These are phyloP conservation scores for Schizosaccharomyces octosporus DNA, from an alignment of 805 yeast species.

Conservation along the genomic window DNA sequence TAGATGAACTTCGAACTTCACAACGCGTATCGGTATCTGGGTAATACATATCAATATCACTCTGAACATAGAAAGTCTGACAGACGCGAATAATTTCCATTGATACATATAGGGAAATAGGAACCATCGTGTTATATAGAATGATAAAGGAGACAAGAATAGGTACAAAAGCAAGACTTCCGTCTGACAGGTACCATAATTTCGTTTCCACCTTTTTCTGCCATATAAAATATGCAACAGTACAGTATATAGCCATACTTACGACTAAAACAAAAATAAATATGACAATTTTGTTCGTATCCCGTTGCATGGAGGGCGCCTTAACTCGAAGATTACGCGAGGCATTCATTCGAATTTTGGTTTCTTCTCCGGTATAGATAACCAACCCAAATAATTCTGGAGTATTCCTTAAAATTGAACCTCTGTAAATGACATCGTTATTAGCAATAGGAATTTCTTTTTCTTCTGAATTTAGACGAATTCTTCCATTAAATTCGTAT, in stretches of 20 bases:
- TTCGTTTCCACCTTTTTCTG: slow-evolving; percentile 18
- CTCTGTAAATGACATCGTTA: slow-evolving; percentile 72
- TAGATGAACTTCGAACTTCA: slow-evolving; percentile 83
- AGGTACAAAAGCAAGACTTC: slow-evolving; percentile 66
- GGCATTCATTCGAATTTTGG: slow-evolving; percentile 88
- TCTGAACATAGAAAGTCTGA: slow-evolving; percentile 59
- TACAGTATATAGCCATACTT: slow-evolving; percentile 49
- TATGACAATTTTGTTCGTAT: slow-evolving; percentile 58
- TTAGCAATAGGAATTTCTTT: slow-evolving; percentile 38
- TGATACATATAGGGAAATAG: slow-evolving; percentile 79
- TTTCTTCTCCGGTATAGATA: slow-evolving; percentile 82
- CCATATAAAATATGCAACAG: slow-evolving; percentile 44
- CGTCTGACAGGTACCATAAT: slow-evolving; percentile 48
- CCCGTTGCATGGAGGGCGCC: slow-evolving; percentile 71
- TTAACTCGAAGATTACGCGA: slow-evolving; percentile 70
- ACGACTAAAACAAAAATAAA: slow-evolving; percentile 74
- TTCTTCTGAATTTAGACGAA: slow-evolving; percentile 14
- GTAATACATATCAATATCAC: slow-evolving; percentile 90
- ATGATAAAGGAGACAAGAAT: slow-evolving; percentile 87
- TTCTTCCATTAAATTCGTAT: slow-evolving; percentile 66
- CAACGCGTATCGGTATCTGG: slow-evolving; percentile 66
- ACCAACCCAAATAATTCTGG: slow-evolving; percentile 51
- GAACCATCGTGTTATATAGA: slow-evolving; percentile 92
- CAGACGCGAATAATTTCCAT: slow-evolving; percentile 84
- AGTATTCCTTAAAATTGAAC: slow-evolving; percentile 74